Conservation (phyloP, 371 early-diverging fungal genomes). For the Apophysomyces ossiformis region DNA sequence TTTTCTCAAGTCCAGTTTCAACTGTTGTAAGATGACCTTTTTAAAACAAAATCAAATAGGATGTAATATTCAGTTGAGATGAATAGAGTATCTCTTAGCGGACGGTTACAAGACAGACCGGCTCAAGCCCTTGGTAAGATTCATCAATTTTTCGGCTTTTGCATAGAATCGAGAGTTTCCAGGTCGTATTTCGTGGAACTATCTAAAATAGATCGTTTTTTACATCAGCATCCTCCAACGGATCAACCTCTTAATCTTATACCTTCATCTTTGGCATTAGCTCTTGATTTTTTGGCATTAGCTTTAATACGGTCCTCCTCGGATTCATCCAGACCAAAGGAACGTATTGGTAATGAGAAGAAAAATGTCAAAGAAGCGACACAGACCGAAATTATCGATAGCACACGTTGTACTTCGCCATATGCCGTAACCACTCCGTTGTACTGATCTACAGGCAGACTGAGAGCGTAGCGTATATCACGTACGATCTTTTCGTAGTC, state of each 20-base stretch:
- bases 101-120: too few relatives aligned
- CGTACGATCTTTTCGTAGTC: slow-evolving; percentile 30
- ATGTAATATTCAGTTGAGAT: too few relatives aligned
- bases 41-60: too few relatives aligned
- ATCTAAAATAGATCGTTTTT: not conserved
- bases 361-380: slow-evolving; percentile 30
- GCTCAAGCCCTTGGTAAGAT: too few relatives aligned
- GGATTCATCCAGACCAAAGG: slow-evolving; percentile 32
- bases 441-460: slow-evolving; percentile 36
- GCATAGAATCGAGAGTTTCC: not conserved
- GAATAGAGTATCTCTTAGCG: too few relatives aligned
- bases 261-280: slow-evolving; percentile 1
- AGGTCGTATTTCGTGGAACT: not conserved
- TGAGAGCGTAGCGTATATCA: slow-evolving; percentile 27
- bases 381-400: slow-evolving; percentile 36
- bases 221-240: too few relatives aligned
- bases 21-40: too few relatives aligned
- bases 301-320: slow-evolving; percentile 7
- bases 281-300: not conserved
- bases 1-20: too few relatives aligned
- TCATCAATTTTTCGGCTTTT: not conserved
- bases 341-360: slow-evolving; percentile 36
- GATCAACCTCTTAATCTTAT: not conserved
- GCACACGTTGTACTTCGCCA: slow-evolving; percentile 35
- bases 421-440: slow-evolving; percentile 30